Percentiles rank a stretch among this genome's conserved stretches.
Conservation (phyloP, 352 stramenopile genomes). For the Globisporangium yorkense region DNA sequence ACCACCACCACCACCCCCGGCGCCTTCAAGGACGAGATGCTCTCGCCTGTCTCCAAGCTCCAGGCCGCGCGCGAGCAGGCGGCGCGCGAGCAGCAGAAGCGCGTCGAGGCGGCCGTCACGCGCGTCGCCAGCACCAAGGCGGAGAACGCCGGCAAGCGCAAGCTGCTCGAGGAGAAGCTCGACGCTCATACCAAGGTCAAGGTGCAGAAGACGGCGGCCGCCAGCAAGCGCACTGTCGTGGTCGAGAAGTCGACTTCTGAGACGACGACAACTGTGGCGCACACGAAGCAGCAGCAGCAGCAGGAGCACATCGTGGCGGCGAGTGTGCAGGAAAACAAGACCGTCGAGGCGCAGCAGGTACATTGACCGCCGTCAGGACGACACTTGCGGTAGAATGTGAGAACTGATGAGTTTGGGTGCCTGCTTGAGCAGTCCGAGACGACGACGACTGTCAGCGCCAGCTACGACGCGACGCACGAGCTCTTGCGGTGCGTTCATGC, state of each 20-base stretch:
- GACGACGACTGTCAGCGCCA: constrained; percentile 5
- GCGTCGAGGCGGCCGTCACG: constrained; percentile 52
- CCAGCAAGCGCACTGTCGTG: constrained; percentile 4
- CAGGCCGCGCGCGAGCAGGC: constrained; percentile 54
- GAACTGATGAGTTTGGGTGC: background rate
- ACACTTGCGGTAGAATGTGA: background rate
- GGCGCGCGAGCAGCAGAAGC: constrained; percentile 60
- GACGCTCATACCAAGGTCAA: constrained; percentile 38
- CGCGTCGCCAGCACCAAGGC: constrained; percentile 50
- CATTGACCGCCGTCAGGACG: background rate
- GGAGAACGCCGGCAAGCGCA: constrained; percentile 50
- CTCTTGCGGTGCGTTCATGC: constrained; percentile 23
- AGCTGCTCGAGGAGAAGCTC: constrained; percentile 34
- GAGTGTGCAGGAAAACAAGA: constrained; percentile 4
- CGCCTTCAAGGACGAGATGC: constrained; percentile 38
- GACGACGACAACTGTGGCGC: constrained; percentile 4
- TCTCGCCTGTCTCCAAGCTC: constrained; percentile 73
- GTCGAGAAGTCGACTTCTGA: constrained; percentile 6
- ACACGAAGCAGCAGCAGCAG: constrained; percentile 4
- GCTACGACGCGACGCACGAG: constrained; percentile 20
- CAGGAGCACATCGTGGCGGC: background rate
- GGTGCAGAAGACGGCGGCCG: constrained; percentile 41
- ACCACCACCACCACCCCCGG: constrained; percentile 15
- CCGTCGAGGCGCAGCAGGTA: constrained; percentile 8
- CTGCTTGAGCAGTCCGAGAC: constrained; percentile 1